Evolutionary conservation across 2,329 filamentous ascomycete species (phyloP).

Genomic region (Alternaria metachromatica): DNA sequence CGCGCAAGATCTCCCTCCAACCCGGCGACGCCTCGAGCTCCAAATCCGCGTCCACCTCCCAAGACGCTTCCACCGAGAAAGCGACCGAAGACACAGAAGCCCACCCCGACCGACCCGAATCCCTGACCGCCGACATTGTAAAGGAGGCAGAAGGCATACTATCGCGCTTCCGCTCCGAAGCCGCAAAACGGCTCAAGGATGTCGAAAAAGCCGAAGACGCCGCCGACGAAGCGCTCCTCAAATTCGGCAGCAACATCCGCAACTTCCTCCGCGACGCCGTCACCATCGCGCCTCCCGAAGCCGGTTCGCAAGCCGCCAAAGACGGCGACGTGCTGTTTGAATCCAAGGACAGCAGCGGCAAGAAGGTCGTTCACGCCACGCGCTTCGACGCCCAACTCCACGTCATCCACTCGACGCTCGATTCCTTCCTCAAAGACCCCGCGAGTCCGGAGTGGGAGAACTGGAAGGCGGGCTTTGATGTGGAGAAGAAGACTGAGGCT

Average conservation of each 20-base stretch:
- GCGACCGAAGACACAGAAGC: conserved; percentile 30
- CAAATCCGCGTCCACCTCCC: conserved; percentile 23
- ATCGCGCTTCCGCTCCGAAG: conserved; percentile 76
- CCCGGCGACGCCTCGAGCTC: conserved; percentile 28
- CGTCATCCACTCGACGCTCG: conserved; percentile 84
- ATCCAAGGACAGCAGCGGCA: conserved; percentile 87
- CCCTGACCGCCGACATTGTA: conserved; percentile 57
- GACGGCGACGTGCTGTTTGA: conserved; percentile 77
- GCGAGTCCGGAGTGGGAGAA: conserved; percentile 73
- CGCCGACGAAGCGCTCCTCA: conserved; percentile 90
- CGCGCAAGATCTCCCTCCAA: conserved; percentile 72
- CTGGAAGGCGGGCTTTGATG: conserved; percentile 78
- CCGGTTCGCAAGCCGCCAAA: conserved; percentile 55
- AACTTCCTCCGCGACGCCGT: conserved; percentile 92
- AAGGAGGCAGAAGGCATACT: conserved; percentile 71
- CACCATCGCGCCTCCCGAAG: conserved; percentile 76
- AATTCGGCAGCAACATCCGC: conserved; percentile 87
- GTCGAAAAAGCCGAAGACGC: conserved; percentile 93
- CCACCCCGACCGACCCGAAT: conserved; percentile 53
- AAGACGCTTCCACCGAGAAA: conserved; percentile 16
- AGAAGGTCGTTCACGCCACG: conserved; percentile 92
- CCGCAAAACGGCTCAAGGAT: conserved; percentile 83
- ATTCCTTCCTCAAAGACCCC: conserved; percentile 83
- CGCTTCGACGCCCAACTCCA: conserved; percentile 95
- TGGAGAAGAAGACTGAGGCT: conserved; percentile 81